These are phyloP conservation scores for Lachancea dasiensis DNA, from an alignment of 805 yeast genomes.

Conservation along the genomic window DNA sequence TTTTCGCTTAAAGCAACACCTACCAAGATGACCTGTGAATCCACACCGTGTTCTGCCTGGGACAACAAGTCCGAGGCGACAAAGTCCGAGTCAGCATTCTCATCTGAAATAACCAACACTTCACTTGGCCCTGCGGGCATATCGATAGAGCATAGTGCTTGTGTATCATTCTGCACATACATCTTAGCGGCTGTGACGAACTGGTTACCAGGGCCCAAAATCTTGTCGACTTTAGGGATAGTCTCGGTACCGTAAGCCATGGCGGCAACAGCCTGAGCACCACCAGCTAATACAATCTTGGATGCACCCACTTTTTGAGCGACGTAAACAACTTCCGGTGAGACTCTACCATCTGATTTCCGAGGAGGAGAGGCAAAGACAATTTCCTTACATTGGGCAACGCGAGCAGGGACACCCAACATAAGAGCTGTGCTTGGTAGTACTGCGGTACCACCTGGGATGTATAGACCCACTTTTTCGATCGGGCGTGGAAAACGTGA, in stretches of 20 bases:
- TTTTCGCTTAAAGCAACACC: slow-evolving; percentile 64
- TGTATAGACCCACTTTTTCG: slow-evolving; percentile 89
- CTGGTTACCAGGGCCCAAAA: slow-evolving; percentile 98
- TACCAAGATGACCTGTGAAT: slow-evolving; percentile 90
- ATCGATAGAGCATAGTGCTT: slow-evolving; percentile 92
- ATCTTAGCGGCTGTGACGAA: slow-evolving; percentile 99
- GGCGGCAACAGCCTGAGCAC: slow-evolving; percentile 98
- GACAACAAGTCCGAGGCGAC: slow-evolving; percentile 95
- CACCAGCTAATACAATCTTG: slow-evolving; percentile 91
- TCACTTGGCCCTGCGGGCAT: slow-evolving; percentile 99
- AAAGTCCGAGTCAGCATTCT: slow-evolving; percentile 82
- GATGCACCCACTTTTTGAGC: slow-evolving; percentile 94
- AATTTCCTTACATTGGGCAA: slow-evolving; percentile 93
- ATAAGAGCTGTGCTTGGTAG: slow-evolving; percentile 96
- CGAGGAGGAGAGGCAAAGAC: slow-evolving; percentile 95
- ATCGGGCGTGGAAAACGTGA: slow-evolving; percentile 94
- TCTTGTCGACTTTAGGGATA: slow-evolving; percentile 91
- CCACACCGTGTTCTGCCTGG: slow-evolving; percentile 98
- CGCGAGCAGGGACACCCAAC: slow-evolving; percentile 98
- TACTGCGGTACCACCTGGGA: slow-evolving; percentile 99
- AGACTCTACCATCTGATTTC: slow-evolving; percentile 73
- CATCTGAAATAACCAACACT: slow-evolving; percentile 92
- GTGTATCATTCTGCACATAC: slow-evolving; percentile 93
- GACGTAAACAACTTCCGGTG: slow-evolving; percentile 96
- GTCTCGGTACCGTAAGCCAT: slow-evolving; percentile 97